Conservation (phyloP, 129 eudicot species). For the Centella asiatica region DNA sequence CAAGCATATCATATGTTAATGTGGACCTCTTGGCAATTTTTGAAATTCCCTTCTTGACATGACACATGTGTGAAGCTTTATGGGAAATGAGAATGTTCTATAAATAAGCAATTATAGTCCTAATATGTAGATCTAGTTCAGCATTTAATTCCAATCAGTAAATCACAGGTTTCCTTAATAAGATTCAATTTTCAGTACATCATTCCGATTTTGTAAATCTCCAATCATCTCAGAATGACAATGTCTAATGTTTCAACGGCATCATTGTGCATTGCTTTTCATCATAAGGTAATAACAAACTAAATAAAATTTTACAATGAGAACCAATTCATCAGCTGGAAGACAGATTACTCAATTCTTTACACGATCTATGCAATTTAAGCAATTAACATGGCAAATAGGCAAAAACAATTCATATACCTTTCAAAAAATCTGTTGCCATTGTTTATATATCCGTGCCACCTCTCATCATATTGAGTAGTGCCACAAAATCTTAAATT, state of each 20-base stretch:
- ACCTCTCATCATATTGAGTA: constrained; percentile 80
- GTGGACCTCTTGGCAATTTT: too few species aligned
- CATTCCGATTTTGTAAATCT: background rate
- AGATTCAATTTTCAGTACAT: too few species aligned
- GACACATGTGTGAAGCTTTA: too few species aligned
- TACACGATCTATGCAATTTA: background rate
- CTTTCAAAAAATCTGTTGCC: constrained; percentile 75
- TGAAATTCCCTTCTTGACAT: too few species aligned
- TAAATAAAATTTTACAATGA: background rate
- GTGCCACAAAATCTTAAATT: constrained; percentile 25
- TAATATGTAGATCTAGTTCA: too few species aligned
- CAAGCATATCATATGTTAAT: too few species aligned
- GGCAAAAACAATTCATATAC: constrained; percentile 25
- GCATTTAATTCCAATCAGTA: too few species aligned
- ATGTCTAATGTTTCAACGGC: background rate
- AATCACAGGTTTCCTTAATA: background rate
- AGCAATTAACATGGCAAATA: background rate
- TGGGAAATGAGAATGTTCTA: too few species aligned
- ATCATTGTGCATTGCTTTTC: background rate
- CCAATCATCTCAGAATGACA: background rate
- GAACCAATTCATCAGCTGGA: too few species aligned
- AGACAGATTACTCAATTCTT: too few species aligned
- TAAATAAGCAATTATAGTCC: too few species aligned
- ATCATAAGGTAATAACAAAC: background rate
- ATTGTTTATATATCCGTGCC: constrained; percentile 87